Conservation (phyloP, 1,284 basidiomycete genomes). For the Leccinum pachyderme region DNA sequence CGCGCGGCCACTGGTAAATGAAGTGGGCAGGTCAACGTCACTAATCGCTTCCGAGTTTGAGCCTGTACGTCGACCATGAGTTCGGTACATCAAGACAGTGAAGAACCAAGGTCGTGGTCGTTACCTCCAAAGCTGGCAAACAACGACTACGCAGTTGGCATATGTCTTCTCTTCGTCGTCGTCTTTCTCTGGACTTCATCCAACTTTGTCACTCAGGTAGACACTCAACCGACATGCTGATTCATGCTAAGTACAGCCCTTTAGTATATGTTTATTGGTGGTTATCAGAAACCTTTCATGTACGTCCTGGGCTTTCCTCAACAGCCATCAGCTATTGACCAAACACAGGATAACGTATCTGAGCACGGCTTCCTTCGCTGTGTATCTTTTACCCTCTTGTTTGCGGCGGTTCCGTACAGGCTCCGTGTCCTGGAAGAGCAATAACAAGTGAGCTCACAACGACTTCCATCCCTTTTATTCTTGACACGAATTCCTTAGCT, state of each 20-base stretch:
- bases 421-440: constrained; percentile 17
- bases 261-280: constrained; percentile 64
- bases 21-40: neutral
- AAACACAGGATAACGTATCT: constrained; percentile 74
- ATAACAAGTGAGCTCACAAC: constrained; percentile 11
- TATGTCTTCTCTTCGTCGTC: constrained; percentile 72
- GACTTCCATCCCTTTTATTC: neutral
- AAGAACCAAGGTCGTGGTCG: constrained; percentile 11
- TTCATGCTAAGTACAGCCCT: constrained; percentile 9
- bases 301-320: constrained; percentile 36
- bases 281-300: constrained; percentile 83
- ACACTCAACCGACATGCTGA: constrained; percentile 13
- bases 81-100: constrained; percentile 11
- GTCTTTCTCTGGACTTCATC: constrained; percentile 84
- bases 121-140: constrained; percentile 16
- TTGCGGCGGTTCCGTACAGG: constrained; percentile 39
- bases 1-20: neutral
- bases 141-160: constrained; percentile 68
- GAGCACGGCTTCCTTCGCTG: constrained; percentile 84
- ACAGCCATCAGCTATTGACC: constrained; percentile 4
- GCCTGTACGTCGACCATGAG: constrained; percentile 15
- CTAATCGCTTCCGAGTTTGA: neutral
- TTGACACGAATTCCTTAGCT: constrained; percentile 16
- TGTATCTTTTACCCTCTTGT: constrained; percentile 81
- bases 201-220: constrained; percentile 78